Evolutionary conservation across 768 basidiomycete genomes (phyloP), one percentile per base, ranked within the genome.

Genomic region (Tricholoma sp.): DNA sequence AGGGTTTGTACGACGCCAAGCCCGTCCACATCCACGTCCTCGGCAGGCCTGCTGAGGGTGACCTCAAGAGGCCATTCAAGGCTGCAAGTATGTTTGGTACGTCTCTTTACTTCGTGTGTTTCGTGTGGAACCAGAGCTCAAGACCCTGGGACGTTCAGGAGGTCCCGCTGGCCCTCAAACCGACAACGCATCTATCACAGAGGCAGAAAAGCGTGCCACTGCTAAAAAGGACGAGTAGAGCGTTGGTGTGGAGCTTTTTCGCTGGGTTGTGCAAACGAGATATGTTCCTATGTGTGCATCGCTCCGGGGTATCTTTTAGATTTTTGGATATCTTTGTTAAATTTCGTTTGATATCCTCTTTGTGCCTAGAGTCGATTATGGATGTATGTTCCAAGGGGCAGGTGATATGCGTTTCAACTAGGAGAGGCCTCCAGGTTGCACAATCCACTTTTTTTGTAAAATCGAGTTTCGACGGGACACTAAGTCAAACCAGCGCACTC

Each of bases 21-120:
- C 81, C 82, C 15, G 80, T 95, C 60, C 79, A 85, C 37, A 87
- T 99, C 57, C 87, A 96, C 76, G 45, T 98, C 53, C 74, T 92
- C 20, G 90, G 90, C 36, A 81, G 87, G 70, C 76, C 82, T 13
- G 84, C 94, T 1, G 86, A 86, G 20, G 95, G 94, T 11, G 91
- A 94, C 63, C 79, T 97, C 59, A 84, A 92, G 74, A 79, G 95
- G 61, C 95, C 95, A 0, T 98, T 94, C 81, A 93, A 92, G 72
- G 71, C 77, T 11, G 74, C 76, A 11, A 81, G 87, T 48, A 72
- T 95, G 72, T 87, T 94, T 57, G 91, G 85, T 86, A 59, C 54
- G 82, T 73, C 0, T 37, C 10, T 12, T 44, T 15, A 10, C 8
- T 10, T 15, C 42, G 54, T 31, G 60, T 28, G 20, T 41, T 17